A percentile compares a stretch with the other conserved stretches of the same genome.
These are phyloP conservation scores for Ormosia emarginata DNA, from an alignment of 306 rosid genomes.

Conservation along the genomic window DNA sequence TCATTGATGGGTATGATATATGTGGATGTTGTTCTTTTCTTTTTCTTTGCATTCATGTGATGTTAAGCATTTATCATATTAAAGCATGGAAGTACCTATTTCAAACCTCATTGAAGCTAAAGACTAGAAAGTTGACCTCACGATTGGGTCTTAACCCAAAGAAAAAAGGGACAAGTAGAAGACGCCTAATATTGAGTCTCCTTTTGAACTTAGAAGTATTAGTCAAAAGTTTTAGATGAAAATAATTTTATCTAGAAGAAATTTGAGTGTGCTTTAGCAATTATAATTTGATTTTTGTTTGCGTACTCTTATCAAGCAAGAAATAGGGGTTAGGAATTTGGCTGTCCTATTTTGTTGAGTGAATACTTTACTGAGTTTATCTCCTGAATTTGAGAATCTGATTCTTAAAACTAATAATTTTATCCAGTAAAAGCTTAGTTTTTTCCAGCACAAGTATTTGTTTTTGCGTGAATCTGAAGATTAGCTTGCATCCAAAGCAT, in stretches of 20 bases:
- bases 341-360: background rate
- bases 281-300: background rate
- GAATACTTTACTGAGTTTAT: background rate
- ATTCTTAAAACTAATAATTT: background rate
- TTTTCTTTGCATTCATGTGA: background rate
- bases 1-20: constrained; percentile 76
- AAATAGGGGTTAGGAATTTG: background rate
- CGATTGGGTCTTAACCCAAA: background rate
- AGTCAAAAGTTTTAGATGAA: background rate
- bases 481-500: background rate
- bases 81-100: background rate
- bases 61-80: constrained; percentile 3
- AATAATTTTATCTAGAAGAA: background rate
- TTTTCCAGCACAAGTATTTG: background rate
- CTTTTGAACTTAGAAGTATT: background rate
- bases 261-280: background rate
- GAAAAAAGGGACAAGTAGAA: background rate
- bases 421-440: background rate
- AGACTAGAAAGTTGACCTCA: background rate
- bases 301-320: background rate
- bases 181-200: background rate
- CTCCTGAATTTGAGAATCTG: background rate
- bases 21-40: background rate
- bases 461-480: background rate
- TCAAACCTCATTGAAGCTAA: background rate